Conservation (phyloP, 2,329 filamentous ascomycete genomes). For the Stemphylium lycopersici region DNA sequence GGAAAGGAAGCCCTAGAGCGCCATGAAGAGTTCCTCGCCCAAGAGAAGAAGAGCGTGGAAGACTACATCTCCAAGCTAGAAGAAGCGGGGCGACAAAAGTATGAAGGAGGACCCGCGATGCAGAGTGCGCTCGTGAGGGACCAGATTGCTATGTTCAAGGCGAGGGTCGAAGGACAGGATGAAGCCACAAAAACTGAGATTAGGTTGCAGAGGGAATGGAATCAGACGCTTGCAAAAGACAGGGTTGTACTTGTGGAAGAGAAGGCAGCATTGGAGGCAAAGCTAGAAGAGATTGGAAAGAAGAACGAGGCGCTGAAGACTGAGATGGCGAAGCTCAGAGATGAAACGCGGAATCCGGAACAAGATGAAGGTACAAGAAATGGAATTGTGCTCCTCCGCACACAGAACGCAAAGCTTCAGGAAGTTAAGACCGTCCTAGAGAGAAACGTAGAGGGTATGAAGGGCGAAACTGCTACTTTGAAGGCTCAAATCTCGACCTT, state of each 20-base stretch:
- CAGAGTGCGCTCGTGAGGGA: neutral
- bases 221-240: neutral
- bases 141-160: conserved; percentile 4
- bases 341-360: neutral
- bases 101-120: neutral
- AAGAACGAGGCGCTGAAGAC: neutral
- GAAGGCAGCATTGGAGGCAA: neutral
- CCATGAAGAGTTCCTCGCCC: neutral
- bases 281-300: neutral
- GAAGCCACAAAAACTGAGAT: conserved; percentile 4
- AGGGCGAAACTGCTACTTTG: neutral
- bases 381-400: neutral
- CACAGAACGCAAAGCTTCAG: neutral
- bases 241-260: neutral
- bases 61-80: conserved; percentile 4
- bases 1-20: conserved; percentile 2
- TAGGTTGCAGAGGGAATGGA: conserved; percentile 1
- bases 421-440: neutral
- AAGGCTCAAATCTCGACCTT: neutral
- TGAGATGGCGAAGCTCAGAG: neutral
- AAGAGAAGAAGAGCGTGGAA: conserved; percentile 3
- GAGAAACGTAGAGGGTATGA: neutral
- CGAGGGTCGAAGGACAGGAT: neutral
- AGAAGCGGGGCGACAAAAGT: conserved; percentile 4
- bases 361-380: neutral